phyloP scores from a whole-genome alignment of 441 rosid genomes.

The Croton laevigatus region DNA sequence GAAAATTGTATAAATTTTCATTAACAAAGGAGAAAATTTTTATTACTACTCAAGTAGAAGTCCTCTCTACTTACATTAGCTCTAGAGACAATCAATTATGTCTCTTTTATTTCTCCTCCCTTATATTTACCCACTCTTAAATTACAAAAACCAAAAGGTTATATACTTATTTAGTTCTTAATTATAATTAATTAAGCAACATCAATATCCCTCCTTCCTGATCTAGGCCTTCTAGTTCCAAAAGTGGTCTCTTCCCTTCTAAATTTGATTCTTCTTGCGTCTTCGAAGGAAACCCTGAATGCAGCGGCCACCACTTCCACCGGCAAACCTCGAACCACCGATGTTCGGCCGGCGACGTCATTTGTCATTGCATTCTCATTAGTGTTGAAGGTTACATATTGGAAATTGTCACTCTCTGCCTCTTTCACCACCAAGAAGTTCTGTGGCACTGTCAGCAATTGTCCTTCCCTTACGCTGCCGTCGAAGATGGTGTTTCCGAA shows the following conservation, averaged over 20 bases:
- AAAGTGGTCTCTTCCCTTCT: slow-evolving; percentile 41
- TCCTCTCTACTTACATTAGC: no score
- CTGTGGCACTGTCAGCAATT: slow-evolving; percentile 57
- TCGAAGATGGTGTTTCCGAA: slow-evolving; percentile 57
- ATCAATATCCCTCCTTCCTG: slow-evolving; percentile 21
- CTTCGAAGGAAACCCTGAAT: slow-evolving; percentile 47
- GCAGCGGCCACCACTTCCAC: slow-evolving; percentile 51
- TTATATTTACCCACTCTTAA: no score
- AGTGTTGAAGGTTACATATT: slow-evolving; percentile 68
- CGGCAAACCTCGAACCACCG: slow-evolving; percentile 52
- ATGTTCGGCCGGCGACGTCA: slow-evolving; percentile 55
- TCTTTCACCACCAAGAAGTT: slow-evolving; percentile 53
- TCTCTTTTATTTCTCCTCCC: no score
- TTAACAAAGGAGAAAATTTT: no score
- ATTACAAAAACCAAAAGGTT: no score
- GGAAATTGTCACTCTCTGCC: slow-evolving; percentile 46
- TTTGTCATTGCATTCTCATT: slow-evolving; percentile 47
- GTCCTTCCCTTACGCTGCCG: slow-evolving; percentile 47
- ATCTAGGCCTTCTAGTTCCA: slow-evolving; percentile 22
- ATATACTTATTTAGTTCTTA: not conserved
- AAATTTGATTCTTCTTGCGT: slow-evolving; percentile 56
- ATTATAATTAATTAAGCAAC: slow-evolving; percentile 24
- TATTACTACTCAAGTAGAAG: no score
- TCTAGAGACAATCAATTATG: no score
- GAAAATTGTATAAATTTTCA: no score